Base-by-base conservation (phyloP, 2,329 filamentous ascomycete species). In the Aspergillus tanneri region DNA sequence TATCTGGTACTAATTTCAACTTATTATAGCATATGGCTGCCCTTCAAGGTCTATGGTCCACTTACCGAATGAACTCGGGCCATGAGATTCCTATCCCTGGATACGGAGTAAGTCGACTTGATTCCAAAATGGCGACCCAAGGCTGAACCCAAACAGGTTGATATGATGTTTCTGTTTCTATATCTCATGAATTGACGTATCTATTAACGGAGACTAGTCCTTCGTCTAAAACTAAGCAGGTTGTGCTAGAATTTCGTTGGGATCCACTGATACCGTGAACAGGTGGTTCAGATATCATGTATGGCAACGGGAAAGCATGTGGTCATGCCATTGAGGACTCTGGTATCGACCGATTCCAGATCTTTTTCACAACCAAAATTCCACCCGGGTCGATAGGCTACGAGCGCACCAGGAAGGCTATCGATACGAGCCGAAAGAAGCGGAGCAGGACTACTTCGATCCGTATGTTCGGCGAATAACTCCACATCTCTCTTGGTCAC, bases 331-430 rank as follows among this genome's bases (percentile, higher is more conserved):
- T 93, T 53, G 81, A 82, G 53, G 71, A 67, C 0, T 59, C 73
- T 0, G 75, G 72, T 0, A 65, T 90, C 22, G 78, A 75, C 54
- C 79, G 88, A 4, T 79, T 84, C 47, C 83, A 91, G 60, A 74
- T 93, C 44, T 88, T 88, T 68, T 91, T 88, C 66, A 93, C 88
- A 0, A 86, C 85, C 27, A 95, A 93, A 72, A 77, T 93, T 11
- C 83, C 82, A 1, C 82, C 77, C 49, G 88, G 84, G 62, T 76
- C 76, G 1, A 68, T 70, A 59, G 78, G 78, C 4, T 92, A 91
- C 66, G 79, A 86, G n/a, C 72, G 74, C 3, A 87, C 87, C 19
- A 79, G 84, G 41, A 73, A 72, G 51, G 84, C 85, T 0, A 88
- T 93, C 54, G 81, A 77, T 52, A 54, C 54, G 66, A 80, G 63